Evolutionary conservation across 371 early-diverging fungal genomes (phyloP), one percentile per base, ranked within the genome.

Genomic region (Rhizopus microsporus): DNA sequence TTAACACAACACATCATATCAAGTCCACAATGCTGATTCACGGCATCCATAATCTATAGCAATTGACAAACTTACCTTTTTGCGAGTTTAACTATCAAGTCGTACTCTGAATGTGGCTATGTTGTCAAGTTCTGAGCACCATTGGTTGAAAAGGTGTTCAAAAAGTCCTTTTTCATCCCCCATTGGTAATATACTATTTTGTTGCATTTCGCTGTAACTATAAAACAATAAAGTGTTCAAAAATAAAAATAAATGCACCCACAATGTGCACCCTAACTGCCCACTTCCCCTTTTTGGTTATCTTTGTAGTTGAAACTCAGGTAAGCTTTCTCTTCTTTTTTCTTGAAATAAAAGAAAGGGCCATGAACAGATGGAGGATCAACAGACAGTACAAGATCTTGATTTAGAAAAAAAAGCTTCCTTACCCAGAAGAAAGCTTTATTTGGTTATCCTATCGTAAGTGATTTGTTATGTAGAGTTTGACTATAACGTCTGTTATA

Each of bases 391-490:
- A 37, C 23, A 23, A 7, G 29, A 38, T 29, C 52, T 13, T 39
- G 52, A 52, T 52, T 23, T 52, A 17, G 39, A 23, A 23, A 23
- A 52, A 29, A 33, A n/a, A 17, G 5, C 12, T 32, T 45, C 31
- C 10, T 45, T 46, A 34, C 10, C 51, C 31, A 58, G 30, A 45
- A 51, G 51, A 10, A 16, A 46, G 45, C 52, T 58, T 4, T 58
- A 51, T 34, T 15, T 58, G 43, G 51, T 51, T 29, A 58, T 58
- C 29, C 33, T 51, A 1, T 58, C 59, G 59, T 51, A 45, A 58
- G 44, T 51, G 5, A 42, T 39, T 43, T 23, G 7, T n/a, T 1
- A 43, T 7, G 13, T 13, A 43, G 13, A 43, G 15, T n/a, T 34
- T 15, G 29, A 7, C 3, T 6, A 10, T 8, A 47, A 47, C 15